Conservation (phyloP, 345 rosid species). For the Tarenaya hassleriana region DNA sequence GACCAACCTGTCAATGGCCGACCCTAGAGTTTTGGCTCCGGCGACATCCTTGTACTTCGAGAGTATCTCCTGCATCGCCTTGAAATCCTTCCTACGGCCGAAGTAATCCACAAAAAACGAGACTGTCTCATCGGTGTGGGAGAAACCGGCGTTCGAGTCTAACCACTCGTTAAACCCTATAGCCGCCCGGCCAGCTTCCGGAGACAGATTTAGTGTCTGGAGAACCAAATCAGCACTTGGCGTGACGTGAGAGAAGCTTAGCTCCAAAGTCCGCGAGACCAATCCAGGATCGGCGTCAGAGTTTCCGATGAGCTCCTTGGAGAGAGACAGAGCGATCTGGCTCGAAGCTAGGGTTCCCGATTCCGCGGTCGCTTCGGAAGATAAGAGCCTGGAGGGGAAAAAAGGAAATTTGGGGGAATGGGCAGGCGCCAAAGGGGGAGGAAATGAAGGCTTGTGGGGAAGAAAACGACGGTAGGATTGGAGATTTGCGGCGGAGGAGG, state of each 20-base stretch:
- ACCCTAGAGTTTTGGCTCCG: constrained; percentile 47
- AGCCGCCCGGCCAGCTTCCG: constrained; percentile 73
- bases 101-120: constrained; percentile 73
- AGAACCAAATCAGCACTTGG: constrained; percentile 50
- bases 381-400: constrained; percentile 30
- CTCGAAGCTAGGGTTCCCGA: constrained; percentile 23
- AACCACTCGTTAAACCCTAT: constrained; percentile 76
- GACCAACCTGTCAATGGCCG: constrained; percentile 60
- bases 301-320: constrained; percentile 53
- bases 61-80: constrained; percentile 63
- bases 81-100: constrained; percentile 91
- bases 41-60: constrained; percentile 38
- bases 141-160: constrained; percentile 34
- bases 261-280: constrained; percentile 52
- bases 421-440: constrained; percentile 20
- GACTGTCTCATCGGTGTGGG: constrained; percentile 63
- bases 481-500: constrained; percentile 25
- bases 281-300: constrained; percentile 42
- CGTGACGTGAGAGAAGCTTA: constrained; percentile 67
- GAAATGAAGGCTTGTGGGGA: constrained; percentile 10
- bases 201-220: constrained; percentile 58
- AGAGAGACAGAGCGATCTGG: constrained; percentile 52
- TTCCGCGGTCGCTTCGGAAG: constrained; percentile 29
- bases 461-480: constrained; percentile 15
- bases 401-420: constrained; percentile 22